Percentiles rank a stretch among this genome's conserved stretches.
Conservation (phyloP, 164 flowering plant genomes). For the Protea cynaroides region DNA sequence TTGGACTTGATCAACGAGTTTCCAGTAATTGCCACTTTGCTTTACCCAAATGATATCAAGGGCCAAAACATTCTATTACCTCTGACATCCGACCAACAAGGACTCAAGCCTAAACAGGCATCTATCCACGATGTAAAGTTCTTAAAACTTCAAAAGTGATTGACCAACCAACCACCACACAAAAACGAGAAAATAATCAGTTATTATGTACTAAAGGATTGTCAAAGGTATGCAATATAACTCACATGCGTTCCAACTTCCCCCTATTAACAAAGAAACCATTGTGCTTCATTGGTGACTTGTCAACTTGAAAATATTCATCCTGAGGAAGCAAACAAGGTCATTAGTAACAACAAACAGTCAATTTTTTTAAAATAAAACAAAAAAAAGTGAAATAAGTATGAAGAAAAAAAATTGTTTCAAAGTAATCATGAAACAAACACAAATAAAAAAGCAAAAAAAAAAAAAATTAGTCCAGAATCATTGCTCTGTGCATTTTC, state of each 20-base stretch:
- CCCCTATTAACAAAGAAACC: slow-evolving; percentile 97
- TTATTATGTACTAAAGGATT: not conserved
- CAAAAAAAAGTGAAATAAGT: too few relatives aligned
- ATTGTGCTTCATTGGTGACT: slow-evolving; percentile 73
- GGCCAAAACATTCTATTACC: too few relatives aligned
- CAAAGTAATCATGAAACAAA: too few relatives aligned
- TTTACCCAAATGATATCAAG: too few relatives aligned
- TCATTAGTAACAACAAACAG: slow-evolving; percentile 1
- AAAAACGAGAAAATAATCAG: not conserved
- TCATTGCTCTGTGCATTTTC: too few relatives aligned
- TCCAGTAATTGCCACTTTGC: too few relatives aligned
- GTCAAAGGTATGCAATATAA: slow-evolving; percentile 5
- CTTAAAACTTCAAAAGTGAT: not conserved
- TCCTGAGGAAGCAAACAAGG: slow-evolving; percentile 46
- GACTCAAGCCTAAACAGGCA: not conserved
- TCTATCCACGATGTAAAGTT: not conserved
- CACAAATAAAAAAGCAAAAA: too few relatives aligned
- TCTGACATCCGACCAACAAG: not conserved
- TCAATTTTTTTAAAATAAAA: too few relatives aligned
- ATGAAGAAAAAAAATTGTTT: too few relatives aligned
- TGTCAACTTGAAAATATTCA: slow-evolving; percentile 96
- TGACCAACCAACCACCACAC: too few relatives aligned
- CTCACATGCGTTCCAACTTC: slow-evolving; percentile 81
- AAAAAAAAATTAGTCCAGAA: too few relatives aligned
- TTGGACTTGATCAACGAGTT: too few relatives aligned